Evolutionary conservation across 768 basidiomycete species (phyloP).

Genomic region (Kwoniella dejecticola): DNA sequence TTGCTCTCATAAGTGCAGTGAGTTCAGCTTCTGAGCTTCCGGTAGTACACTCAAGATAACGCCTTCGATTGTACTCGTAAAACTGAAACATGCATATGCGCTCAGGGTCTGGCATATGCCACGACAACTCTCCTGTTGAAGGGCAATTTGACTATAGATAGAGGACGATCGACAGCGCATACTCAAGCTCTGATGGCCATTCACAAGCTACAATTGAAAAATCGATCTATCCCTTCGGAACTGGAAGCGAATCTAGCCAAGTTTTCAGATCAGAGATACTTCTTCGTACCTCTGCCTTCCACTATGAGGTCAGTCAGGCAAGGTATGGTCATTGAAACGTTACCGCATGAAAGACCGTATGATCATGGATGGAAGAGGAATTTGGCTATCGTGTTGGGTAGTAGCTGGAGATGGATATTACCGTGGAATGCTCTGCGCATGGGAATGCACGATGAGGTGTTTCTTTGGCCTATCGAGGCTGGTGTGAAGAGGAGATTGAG

Average conservation of each 20-base stretch:
- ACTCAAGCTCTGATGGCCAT: conserved; percentile 20
- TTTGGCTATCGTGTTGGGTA: conserved; percentile 40
- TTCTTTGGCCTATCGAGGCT: conserved; percentile 40
- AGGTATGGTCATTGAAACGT: conserved; percentile 27
- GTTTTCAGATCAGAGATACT: conserved; percentile 24
- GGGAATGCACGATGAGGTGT: conserved; percentile 27
- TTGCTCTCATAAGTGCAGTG: conserved; percentile 35
- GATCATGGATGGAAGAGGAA: conserved; percentile 37
- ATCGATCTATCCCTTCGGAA: conserved; percentile 17
- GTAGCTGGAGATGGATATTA: conserved; percentile 28
- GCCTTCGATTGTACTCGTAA: no score
- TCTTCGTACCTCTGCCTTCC: conserved; percentile 28
- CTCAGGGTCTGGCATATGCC: conserved; percentile 38
- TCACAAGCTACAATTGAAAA: background rate
- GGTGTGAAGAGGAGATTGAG: conserved; percentile 15
- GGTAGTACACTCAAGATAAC: no score
- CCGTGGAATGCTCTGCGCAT: conserved; percentile 34
- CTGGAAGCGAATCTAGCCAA: conserved; percentile 14
- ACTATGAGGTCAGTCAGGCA: background rate
- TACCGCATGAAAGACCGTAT: conserved; percentile 31
- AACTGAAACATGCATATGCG: no score
- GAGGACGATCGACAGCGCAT: conserved; percentile 29
- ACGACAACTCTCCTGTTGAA: conserved; percentile 27
- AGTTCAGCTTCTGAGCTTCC: conserved; percentile 9
- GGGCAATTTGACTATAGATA: conserved; percentile 43